Conservation (phyloP, 495 filamentous ascomycete genomes). For the Xylaria flabelliformis region DNA sequence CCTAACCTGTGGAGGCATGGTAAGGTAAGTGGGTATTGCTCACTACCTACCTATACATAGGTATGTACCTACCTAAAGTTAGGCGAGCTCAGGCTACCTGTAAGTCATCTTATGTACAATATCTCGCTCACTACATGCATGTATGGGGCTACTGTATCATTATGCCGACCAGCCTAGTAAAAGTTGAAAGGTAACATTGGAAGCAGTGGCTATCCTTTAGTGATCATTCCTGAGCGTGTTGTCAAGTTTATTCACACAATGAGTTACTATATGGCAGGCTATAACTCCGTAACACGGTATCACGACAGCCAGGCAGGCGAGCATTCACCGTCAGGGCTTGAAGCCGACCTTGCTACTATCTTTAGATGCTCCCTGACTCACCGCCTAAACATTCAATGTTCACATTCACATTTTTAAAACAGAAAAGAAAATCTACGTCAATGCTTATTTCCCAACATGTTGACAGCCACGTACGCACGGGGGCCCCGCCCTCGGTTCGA, state of each 20-base stretch:
- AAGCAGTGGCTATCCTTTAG: too few relatives aligned
- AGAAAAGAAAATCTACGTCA: neutral
- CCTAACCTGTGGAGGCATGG: neutral
- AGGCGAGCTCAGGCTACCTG: neutral
- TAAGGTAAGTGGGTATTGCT: neutral
- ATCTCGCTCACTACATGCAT: too few relatives aligned
- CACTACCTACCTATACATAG: too few relatives aligned
- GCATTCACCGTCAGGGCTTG: neutral
- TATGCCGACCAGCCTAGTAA: neutral
- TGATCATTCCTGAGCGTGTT: too few relatives aligned
- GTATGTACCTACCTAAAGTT: neutral
- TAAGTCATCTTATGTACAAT: neutral
- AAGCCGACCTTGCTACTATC: constrained; percentile 10
- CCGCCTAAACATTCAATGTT: neutral
- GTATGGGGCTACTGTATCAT: too few relatives aligned
- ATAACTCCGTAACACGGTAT: neutral
- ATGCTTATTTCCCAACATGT: constrained; percentile 7
- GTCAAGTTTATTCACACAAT: neutral
- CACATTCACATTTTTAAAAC: neutral
- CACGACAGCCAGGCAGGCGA: neutral
- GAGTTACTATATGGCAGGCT: neutral
- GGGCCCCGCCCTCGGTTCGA: neutral
- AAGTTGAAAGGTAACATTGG: neutral
- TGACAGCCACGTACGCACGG: neutral
- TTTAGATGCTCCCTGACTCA: constrained; percentile 15